Percentiles rank a stretch among this genome's conserved stretches.
phyloP scores from a whole-genome alignment of 2,329 filamentous ascomycete genomes.

The Cryoendolithus antarcticus region DNA sequence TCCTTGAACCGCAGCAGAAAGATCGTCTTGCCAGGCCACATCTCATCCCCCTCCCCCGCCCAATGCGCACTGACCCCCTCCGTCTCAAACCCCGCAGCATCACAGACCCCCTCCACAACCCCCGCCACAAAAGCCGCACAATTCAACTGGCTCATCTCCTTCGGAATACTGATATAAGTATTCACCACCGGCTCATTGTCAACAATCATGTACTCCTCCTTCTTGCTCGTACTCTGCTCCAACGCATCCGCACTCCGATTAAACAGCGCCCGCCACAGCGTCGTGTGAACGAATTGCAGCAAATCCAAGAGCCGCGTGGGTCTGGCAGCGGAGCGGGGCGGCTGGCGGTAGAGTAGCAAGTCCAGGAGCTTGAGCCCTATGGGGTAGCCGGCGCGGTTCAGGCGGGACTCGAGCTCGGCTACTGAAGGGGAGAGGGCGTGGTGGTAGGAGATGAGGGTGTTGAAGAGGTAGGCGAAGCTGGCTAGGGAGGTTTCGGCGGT shows the following conservation, averaged over 20 bases:
- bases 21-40: conserved; percentile 95
- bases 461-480: conserved; percentile 91
- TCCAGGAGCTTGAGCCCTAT: conserved; percentile 91
- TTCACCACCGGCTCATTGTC: conserved; percentile 97
- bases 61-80: conserved; percentile 75
- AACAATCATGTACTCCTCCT: conserved; percentile 97
- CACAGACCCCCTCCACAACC: conserved; percentile 89
- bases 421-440: conserved; percentile 84
- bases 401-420: conserved; percentile 62
- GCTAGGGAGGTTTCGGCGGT: conserved; percentile 82
- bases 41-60: conserved; percentile 43
- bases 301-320: conserved; percentile 82
- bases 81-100: conserved; percentile 80
- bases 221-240: conserved; percentile 74
- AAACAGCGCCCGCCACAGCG: conserved; percentile 86
- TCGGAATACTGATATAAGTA: conserved; percentile 81
- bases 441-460: conserved; percentile 92
- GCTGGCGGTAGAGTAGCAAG: conserved; percentile 76
- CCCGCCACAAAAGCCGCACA: conserved; percentile 93
- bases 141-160: conserved; percentile 92
- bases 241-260: conserved; percentile 80
- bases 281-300: conserved; percentile 88
- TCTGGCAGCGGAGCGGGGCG: conserved; percentile 52
- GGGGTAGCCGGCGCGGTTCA: conserved; percentile 55
- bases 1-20: conserved; percentile 86